Evolutionary conservation across 805 yeast genomes (phyloP).

Genomic region (Cyberlindnera bimundalis): DNA sequence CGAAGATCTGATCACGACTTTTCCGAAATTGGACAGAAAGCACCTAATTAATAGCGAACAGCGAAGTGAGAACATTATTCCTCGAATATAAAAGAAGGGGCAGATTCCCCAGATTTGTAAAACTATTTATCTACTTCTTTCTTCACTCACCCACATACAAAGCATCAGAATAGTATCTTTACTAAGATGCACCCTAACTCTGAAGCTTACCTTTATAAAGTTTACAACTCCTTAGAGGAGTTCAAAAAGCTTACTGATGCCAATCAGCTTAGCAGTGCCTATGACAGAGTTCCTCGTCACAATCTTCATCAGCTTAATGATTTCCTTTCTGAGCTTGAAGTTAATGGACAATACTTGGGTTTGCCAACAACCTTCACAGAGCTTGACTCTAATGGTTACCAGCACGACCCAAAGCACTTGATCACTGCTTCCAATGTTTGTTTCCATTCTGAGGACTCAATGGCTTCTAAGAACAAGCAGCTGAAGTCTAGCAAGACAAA

Average conservation of each 20-base stretch:
- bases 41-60: too few relatives aligned
- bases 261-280: background rate
- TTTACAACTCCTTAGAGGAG: background rate
- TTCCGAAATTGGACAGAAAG: too few relatives aligned
- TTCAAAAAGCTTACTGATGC: background rate
- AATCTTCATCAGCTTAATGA: background rate
- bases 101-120: too few relatives aligned
- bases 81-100: too few relatives aligned
- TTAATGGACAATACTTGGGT: background rate
- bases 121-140: too few relatives aligned
- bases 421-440: conserved; percentile 12
- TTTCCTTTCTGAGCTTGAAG: background rate
- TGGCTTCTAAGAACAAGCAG: conserved; percentile 9
- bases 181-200: too few relatives aligned
- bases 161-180: too few relatives aligned
- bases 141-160: too few relatives aligned
- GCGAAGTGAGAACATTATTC: too few relatives aligned
- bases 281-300: background rate
- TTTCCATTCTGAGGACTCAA: conserved; percentile 6
- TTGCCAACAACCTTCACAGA: background rate
- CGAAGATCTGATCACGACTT: too few relatives aligned
- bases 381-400: conserved; percentile 2
- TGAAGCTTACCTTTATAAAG: background rate
- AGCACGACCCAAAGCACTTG: conserved; percentile 14
- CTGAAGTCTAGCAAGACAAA: conserved; percentile 12